These are phyloP conservation scores for Emiliania huxleyi DNA, from an alignment of 78 protist genomes.

Conservation along the genomic window DNA sequence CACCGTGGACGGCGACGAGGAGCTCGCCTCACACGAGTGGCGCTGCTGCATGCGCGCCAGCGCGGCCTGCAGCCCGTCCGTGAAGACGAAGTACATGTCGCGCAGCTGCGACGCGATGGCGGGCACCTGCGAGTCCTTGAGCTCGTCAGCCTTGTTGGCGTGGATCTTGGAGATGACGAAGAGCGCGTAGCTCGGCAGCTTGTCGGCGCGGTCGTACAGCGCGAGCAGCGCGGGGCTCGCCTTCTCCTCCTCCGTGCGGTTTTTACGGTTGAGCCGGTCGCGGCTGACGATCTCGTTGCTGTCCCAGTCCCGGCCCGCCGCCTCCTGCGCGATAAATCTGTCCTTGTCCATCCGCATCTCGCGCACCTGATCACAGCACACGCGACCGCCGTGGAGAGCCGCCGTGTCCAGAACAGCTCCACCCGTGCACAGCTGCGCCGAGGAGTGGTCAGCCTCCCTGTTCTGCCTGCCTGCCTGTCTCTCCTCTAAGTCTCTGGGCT, in stretches of 20 bases:
- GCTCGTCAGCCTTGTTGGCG: neutral
- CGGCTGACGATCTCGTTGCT: neutral
- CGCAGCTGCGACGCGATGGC: neutral
- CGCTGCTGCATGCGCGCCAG: neutral
- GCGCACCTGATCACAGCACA: too few relatives aligned
- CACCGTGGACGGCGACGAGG: too few relatives aligned
- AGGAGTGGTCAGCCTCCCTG: too few relatives aligned
- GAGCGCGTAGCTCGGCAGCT: neutral
- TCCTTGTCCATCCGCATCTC: neutral
- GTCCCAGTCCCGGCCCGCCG: neutral
- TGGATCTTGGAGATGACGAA: neutral
- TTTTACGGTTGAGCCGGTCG: neutral
- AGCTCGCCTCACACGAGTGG: too few relatives aligned
- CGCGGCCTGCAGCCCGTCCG: neutral
- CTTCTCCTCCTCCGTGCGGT: too few relatives aligned
- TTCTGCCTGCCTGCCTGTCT: too few relatives aligned
- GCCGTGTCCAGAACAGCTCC: too few relatives aligned
- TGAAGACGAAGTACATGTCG: neutral
- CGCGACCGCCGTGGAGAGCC: too few relatives aligned
- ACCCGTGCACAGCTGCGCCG: too few relatives aligned
- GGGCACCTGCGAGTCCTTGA: neutral
- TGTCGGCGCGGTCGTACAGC: neutral
- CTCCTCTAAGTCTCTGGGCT: neutral
- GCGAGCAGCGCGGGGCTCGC: neutral
- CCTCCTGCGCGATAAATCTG: neutral